phyloP scores from a whole-genome alignment of 495 filamentous ascomycete genomes.

The Hamigera avellanea region DNA sequence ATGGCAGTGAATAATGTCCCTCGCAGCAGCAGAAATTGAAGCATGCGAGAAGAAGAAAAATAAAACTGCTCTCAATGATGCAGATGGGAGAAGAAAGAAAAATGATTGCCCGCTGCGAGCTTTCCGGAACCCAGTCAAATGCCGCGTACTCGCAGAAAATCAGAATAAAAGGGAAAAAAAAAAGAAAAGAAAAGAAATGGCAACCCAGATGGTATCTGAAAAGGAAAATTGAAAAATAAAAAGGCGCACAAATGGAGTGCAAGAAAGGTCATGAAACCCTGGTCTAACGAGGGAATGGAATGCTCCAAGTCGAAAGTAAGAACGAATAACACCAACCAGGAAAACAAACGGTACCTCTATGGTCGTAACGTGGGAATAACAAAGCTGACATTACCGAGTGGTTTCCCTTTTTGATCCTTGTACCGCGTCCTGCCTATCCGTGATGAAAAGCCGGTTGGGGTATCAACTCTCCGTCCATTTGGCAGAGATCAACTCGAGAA shows the following conservation, averaged over 20 bases:
- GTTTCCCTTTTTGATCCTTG: slow-evolving; percentile 12
- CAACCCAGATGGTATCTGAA: slow-evolving; percentile 22
- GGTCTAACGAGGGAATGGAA: slow-evolving; percentile 20
- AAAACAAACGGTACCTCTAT: slow-evolving; percentile 39
- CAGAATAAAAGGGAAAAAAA: no score
- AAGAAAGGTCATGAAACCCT: no score
- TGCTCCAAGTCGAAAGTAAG: slow-evolving; percentile 29
- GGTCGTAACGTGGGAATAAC: slow-evolving; percentile 24
- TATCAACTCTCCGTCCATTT: slow-evolving; percentile 18
- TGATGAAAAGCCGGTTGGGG: slow-evolving; percentile 12
- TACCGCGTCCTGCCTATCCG: slow-evolving; percentile 17
- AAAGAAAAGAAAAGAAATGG: slow-evolving; percentile 1
- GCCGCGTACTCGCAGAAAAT: no score
- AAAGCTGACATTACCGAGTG: slow-evolving; percentile 13
- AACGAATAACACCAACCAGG: slow-evolving; percentile 22
- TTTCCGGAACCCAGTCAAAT: no score
- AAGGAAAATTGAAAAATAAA: slow-evolving; percentile 19
- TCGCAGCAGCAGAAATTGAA: no score
- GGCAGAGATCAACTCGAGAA: slow-evolving; percentile 9
- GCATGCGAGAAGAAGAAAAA: no score
- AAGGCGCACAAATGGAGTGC: slow-evolving; percentile 10
- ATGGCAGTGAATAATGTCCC: no score
- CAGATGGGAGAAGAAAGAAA: no score
- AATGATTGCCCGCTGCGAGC: no score
- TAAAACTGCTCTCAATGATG: no score